Evolutionary conservation across 1,139 yeast species (phyloP), one percentile per base, ranked within the genome.

Genomic region (Suhomyces atakaporum): DNA sequence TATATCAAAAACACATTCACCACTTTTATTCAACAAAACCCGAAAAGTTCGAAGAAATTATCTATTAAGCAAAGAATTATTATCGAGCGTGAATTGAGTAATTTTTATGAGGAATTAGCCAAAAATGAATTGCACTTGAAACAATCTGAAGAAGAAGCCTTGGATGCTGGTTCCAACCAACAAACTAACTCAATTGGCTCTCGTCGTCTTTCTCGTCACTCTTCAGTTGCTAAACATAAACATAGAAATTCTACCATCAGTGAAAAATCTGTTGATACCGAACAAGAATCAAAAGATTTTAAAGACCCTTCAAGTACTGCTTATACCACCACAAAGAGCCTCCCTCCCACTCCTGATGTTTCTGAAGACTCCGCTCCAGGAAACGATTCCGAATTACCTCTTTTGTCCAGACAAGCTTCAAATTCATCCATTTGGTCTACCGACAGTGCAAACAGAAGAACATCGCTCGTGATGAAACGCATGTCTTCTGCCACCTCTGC

Each of bases 1-100:
- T 82, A 79, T 49, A 71, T 81, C 33, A 66, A 66, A 28, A 81
- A 81, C 55, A 80, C 88, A 1, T 56, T 77, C 40, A 51, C 66
- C 26, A 70, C 77, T 7, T 49, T 53, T 31, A 52, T 62, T 27
- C 69, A 65, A 40, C 72, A 65, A 45, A 62, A 62, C 46, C 57
- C 61, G 12, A 56, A 57, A 41, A 45, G 52, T 27, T 49, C 53
- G 42, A 57, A 56, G 35, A 54, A 60, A 27, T 56, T 70, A 40
- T 47, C 66, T 15, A 60, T 71, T 30, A 69, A 63, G 44, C 75
- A 71, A 42, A 60, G 69, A 41, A 61, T 69, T 38, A 50, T 53
- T 26, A 71, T 72, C 45, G 77, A 72, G 47, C 60, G 68, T 30
- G 75, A 70, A 49, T 66, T 72, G 50, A 57, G 66, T 25, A 50